Conservation (phyloP, 768 basidiomycete genomes). For the Leccinum arenicola region DNA sequence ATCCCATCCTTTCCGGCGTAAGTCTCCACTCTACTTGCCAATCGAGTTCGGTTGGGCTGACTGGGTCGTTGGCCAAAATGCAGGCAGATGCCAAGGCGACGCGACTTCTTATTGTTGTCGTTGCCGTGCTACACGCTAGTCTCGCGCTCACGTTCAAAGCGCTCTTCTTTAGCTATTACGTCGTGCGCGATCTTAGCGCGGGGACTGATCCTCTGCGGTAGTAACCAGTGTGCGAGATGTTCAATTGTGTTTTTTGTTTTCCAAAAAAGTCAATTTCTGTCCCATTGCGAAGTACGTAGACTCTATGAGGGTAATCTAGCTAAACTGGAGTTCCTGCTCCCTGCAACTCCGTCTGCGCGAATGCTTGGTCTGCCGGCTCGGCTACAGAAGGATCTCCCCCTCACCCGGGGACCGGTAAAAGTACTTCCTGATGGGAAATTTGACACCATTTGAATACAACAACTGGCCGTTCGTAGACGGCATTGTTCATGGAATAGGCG, state of each 20-base stretch:
- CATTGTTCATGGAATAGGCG: too few species aligned
- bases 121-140: slow-evolving; percentile 72
- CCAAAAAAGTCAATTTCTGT: too few species aligned
- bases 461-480: too few species aligned
- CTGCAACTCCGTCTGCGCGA: too few species aligned
- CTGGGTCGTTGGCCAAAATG: neutral
- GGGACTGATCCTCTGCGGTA: slow-evolving; percentile 22
- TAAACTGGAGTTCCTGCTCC: rapidly evolving
- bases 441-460: too few species aligned
- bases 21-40: slow-evolving; percentile 26
- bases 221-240: neutral
- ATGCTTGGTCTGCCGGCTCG: too few species aligned
- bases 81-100: slow-evolving; percentile 87
- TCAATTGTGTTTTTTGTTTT: neutral
- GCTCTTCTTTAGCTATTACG: slow-evolving; percentile 63
- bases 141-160: slow-evolving; percentile 82
- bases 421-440: too few species aligned
- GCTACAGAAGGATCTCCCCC: too few species aligned
- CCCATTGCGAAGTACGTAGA: too few species aligned
- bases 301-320: too few species aligned
- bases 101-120: slow-evolving; percentile 74
- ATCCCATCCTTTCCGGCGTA: slow-evolving; percentile 85
- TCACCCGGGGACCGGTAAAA: too few species aligned
- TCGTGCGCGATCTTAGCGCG: slow-evolving; percentile 37
- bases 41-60: neutral